These are phyloP conservation scores for Quercus rubra DNA, from an alignment of 306 rosid genomes.

Conservation along the genomic window DNA sequence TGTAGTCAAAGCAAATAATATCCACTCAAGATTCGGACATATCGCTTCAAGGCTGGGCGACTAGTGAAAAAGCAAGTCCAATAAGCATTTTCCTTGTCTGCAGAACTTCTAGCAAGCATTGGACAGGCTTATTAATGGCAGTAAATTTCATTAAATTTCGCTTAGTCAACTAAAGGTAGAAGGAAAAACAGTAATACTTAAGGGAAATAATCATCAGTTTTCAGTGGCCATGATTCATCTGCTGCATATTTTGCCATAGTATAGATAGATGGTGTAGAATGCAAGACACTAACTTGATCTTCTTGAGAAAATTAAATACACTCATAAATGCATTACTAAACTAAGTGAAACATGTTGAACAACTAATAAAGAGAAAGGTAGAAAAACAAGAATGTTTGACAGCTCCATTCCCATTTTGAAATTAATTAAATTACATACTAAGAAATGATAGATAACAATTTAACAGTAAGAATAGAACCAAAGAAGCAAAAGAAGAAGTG, in stretches of 20 bases:
- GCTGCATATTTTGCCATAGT: slow-evolving; percentile 74
- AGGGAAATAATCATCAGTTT: slow-evolving; percentile 89
- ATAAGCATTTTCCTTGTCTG: slow-evolving; percentile 56
- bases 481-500: too few relatives aligned
- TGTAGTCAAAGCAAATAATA: background rate
- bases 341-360: background rate
- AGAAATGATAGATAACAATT: too few relatives aligned
- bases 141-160: too few relatives aligned
- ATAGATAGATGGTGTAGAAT: slow-evolving; percentile 86
- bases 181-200: slow-evolving; percentile 25
- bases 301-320: slow-evolving; percentile 47
- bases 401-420: background rate
- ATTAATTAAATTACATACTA: background rate
- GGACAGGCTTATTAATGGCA: too few relatives aligned
- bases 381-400: background rate
- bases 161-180: too few relatives aligned
- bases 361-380: background rate
- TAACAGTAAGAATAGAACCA: too few relatives aligned
- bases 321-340: slow-evolving; percentile 9
- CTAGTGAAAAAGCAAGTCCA: slow-evolving; percentile 13
- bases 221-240: slow-evolving; percentile 73
- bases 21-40: too few relatives aligned
- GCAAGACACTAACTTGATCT: slow-evolving; percentile 77
- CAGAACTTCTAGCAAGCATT: slow-evolving; percentile 1
- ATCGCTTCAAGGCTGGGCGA: too few relatives aligned